Evolutionary conservation across 371 early-diverging fungal genomes (phyloP), one percentile per base, ranked within the genome.

Genomic region (Saksenaea vasiformis): DNA sequence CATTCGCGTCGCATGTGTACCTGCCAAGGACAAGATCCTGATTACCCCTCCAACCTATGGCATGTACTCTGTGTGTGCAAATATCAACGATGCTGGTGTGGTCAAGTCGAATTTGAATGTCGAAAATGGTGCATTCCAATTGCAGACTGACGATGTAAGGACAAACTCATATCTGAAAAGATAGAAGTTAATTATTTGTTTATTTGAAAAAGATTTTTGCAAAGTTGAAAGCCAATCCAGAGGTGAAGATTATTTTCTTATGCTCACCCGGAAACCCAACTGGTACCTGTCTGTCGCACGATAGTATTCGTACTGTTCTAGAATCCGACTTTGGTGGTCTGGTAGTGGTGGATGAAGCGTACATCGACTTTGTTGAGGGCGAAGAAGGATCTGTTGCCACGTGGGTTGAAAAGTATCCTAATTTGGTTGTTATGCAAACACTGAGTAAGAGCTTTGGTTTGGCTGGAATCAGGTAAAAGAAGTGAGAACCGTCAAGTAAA

Each of bases 231-330:
- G 77, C 82, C 43, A 87, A 95, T 62, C 88, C 91, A 14, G 66
- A 84, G 10, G 88, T 97, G 73, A 98, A 97, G 71, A 64, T 98
- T 11, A 76, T 97, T 51, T 95, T 95, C 77, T 82, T 98, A 64
- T 98, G 98, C 78, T 94, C 95, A 19, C 99, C 99, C 7, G 99
- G 99, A 62, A 99, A 99, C 79, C 99, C 99, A 17, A 99, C 99
- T 1, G 98, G 97, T 39, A 92, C 94, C 4, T 80, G 83, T 22
- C 79, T 99, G 41, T 60, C 60, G 17, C 85, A 90, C 63, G 77
- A 78, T 7, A 91, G 90, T 62, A 90, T 99, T 61, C 78, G 80
- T 54, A 74, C 77, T 13, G 79, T 98, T 9, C 83, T 98, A 1
- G 89, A 92, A 51, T 72, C 76, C 1, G 78, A 62, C 9, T 78